Conservation (phyloP, 768 basidiomycete genomes). For the Agaricus sinodeliciosus region DNA sequence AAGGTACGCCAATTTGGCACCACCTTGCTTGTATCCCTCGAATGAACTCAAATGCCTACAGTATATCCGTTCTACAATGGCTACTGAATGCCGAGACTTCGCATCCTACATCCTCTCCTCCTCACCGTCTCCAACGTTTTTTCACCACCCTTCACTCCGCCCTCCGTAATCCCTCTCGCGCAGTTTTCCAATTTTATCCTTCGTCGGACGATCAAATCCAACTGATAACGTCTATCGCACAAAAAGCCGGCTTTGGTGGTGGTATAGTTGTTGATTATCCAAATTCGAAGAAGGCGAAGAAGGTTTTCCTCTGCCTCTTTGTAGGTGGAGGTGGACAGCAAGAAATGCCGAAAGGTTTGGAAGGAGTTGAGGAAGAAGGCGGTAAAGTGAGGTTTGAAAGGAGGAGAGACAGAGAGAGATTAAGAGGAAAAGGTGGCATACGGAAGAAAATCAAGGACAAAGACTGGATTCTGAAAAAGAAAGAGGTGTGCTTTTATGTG, state of each 20-base stretch:
- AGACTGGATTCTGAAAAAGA: constrained; percentile 96
- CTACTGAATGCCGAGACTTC: constrained; percentile 94
- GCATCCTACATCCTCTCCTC: constrained; percentile 83
- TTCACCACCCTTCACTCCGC: constrained; percentile 90
- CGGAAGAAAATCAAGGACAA: constrained; percentile 66
- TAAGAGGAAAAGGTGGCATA: constrained; percentile 56
- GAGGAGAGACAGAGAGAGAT: constrained; percentile 61
- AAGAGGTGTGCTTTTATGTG: constrained; percentile 58
- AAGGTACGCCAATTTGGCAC: constrained; percentile 46
- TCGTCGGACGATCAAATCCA: constrained; percentile 96
- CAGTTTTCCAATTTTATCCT: constrained; percentile 92
- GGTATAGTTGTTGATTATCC: constrained; percentile 97
- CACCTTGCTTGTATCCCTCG: neutral
- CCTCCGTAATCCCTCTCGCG: constrained; percentile 79
- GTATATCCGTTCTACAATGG: constrained; percentile 99
- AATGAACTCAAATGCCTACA: constrained; percentile 23
- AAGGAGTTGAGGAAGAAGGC: constrained; percentile 57
- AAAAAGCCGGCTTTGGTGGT: constrained; percentile 93
- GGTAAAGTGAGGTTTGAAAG: constrained; percentile 67
- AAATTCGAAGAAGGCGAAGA: constrained; percentile 91
- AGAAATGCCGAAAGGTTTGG: constrained; percentile 71
- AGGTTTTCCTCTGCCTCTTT: constrained; percentile 90
- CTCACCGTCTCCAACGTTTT: constrained; percentile 78
- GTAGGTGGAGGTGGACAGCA: constrained; percentile 62
- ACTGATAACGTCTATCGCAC: constrained; percentile 88